Evolutionary conservation across 345 rosid species (phyloP), one percentile per base, ranked within the genome.

Genomic region (Citrus maxima): DNA sequence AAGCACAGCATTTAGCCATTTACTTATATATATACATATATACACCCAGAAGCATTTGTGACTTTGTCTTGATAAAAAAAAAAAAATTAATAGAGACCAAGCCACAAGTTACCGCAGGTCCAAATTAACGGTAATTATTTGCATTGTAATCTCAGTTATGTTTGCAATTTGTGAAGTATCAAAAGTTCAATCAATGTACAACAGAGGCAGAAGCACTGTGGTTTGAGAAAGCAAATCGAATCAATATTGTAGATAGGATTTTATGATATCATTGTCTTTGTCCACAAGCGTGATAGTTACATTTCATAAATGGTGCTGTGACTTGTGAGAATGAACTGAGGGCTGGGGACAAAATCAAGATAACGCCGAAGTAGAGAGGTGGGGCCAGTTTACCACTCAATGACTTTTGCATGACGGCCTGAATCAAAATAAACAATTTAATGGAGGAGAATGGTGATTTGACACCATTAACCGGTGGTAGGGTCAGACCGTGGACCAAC

Each of bases 391-490:
- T 25, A 51, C 56, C 59, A 55, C 72, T 63, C 72, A 64, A 63
- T 63, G 71, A 77, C 34, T 69, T 80, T 77, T 67, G 66, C 69
- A 51, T 56, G 63, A 21, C 77, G 42, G 70, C 78, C 70, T 69
- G 80, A 75, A 72, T 67, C 64, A 35, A 34, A 46, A 13, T 46
- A 46, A 13, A 46, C 51, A 46, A 74, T 69, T 38, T 38, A 76
- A 63, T 55, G 74, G 74, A 81, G 73, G 56, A 64, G 71, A 24
- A 54, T 30, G 59, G 65, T 68, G 84, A 84, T 81, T 72, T 79
- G 87, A 81, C 84, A 77, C 84, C 82, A 79, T 76, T 34, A 24
- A 46, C 21, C 55, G 22, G 66, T 72, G 76, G 82, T 72, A 80
- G 82, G 86, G 76, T 60, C 76, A n/a, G 18, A 46, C 51, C 51